These are phyloP conservation scores for Malbranchea zuffiana DNA, from an alignment of 2,329 filamentous ascomycete genomes.

Conservation along the genomic window DNA sequence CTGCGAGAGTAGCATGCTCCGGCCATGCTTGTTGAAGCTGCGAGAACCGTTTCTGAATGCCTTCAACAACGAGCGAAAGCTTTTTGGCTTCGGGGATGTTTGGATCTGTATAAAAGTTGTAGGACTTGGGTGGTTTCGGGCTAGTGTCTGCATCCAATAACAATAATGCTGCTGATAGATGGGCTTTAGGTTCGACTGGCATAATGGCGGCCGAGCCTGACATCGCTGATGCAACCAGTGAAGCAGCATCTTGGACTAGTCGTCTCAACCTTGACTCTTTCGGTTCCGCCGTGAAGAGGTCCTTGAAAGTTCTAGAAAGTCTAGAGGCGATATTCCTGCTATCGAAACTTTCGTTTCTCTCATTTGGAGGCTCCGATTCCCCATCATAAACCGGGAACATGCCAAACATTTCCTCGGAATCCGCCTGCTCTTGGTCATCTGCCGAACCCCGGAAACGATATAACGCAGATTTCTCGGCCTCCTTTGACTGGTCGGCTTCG, in stretches of 20 bases:
- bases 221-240: conserved; percentile 27
- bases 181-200: conserved; percentile 34
- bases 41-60: conserved; percentile 60
- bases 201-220: conserved; percentile 19
- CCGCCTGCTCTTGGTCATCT: conserved; percentile 63
- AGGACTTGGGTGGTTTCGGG: conserved; percentile 38
- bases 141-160: conserved; percentile 45
- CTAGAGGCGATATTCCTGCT: conserved; percentile 49
- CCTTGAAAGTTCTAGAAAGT: conserved; percentile 50
- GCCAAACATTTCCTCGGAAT: conserved; percentile 63
- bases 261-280: conserved; percentile 22
- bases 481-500: conserved; percentile 62
- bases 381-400: conserved; percentile 71
- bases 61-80: conserved; percentile 57
- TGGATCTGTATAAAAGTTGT: conserved; percentile 82
- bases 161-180: conserved; percentile 58
- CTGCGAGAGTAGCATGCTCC: conserved; percentile 66
- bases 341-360: conserved; percentile 29
- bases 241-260: conserved; percentile 27
- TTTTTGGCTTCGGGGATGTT: conserved; percentile 67
- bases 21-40: conserved; percentile 55
- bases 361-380: conserved; percentile 31
- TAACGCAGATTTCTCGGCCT: conserved; percentile 61
- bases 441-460: conserved; percentile 73
- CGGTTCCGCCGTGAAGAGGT: conserved; percentile 29